Evolutionary conservation across 495 filamentous ascomycete species (phyloP), one percentile per base, ranked within the genome.

Genomic region (Tuber microsphaerosporum): DNA sequence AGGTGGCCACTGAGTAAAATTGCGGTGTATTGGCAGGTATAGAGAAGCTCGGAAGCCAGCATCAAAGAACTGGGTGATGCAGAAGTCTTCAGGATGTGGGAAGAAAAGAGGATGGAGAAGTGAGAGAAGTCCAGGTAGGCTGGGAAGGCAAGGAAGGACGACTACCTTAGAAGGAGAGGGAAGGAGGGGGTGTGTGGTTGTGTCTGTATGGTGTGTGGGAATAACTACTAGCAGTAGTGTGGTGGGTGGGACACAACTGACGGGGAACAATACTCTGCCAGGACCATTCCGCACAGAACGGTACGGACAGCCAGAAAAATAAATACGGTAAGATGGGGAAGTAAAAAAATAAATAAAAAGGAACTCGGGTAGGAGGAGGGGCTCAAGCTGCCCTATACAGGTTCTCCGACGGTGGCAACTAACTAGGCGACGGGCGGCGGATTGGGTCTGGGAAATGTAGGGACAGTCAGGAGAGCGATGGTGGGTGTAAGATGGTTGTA

Each of bases 331-430:
- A n/a, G n/a, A n/a, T n/a, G n/a, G 73, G 72, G 75, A 61, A 73
- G 68, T 73, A 68, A 65, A 45, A 70, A 75, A 71, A n/a, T 19
- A 69, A 46, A 26, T 12, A 22, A 45, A 34, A 78, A 73, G 75
- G 76, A 79, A 79, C 77, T 75, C 73, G 45, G 73, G 43, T 77
- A 31, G 76, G 69, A 65, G 56, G 56, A 65, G 56, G 76, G 77
- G 77, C 68, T 79, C 77, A 79, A 79, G 77, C 73, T 79, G 77
- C 77, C 77, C 73, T 79, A 79, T 75, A 69, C 76, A 79, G 77
- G 75, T 78, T 72, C 72, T 69, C 72, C 76, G 72, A 79, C 76
- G 75, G 77, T 79, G 77, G 77, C 77, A 79, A 79, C 76, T 65
- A 26, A 56, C 7, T 65, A 31, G 4, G 56, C 14, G 26, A 65